Percentiles rank a stretch among this genome's conserved stretches.
Evolutionary conservation across 257 asterid genomes (phyloP).

Genomic region (Gentiana macrophylla): DNA sequence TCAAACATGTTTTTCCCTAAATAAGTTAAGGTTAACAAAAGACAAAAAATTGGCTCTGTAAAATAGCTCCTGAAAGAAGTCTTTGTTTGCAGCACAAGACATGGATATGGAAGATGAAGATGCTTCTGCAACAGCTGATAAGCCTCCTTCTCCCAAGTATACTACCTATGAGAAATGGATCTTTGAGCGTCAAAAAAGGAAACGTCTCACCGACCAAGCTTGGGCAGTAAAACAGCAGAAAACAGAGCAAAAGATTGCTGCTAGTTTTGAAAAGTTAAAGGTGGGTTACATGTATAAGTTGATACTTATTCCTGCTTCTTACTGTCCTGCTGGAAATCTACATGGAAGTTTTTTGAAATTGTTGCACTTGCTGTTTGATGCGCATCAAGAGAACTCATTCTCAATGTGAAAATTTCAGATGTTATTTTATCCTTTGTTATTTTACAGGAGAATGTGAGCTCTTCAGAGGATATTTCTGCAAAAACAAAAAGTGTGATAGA

Average conservation of each 20-base stretch:
- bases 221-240: constrained; percentile 73
- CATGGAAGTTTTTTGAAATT: no score
- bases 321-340: neutral
- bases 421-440: neutral
- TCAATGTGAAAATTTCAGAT: neutral
- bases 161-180: constrained; percentile 75
- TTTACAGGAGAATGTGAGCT: constrained; percentile 76
- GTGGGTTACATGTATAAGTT: constrained; percentile 21
- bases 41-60: no score
- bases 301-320: neutral
- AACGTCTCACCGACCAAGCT: constrained; percentile 41
- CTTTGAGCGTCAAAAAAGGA: constrained; percentile 60
- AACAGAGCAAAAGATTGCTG: constrained; percentile 64
- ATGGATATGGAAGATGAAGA: constrained; percentile 60
- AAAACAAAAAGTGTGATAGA: constrained; percentile 97
- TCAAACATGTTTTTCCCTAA: neutral
- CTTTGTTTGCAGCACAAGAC: constrained; percentile 25
- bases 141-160: constrained; percentile 66
- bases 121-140: constrained; percentile 38
- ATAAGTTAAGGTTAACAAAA: no score
- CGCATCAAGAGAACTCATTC: neutral
- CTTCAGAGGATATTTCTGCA: constrained; percentile 84
- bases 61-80: neutral
- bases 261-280: constrained; percentile 69
- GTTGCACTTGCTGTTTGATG: neutral